Percentiles rank a stretch among this genome's conserved stretches.
Conservation (phyloP, 345 rosid species). For the Combretum micranthum region DNA sequence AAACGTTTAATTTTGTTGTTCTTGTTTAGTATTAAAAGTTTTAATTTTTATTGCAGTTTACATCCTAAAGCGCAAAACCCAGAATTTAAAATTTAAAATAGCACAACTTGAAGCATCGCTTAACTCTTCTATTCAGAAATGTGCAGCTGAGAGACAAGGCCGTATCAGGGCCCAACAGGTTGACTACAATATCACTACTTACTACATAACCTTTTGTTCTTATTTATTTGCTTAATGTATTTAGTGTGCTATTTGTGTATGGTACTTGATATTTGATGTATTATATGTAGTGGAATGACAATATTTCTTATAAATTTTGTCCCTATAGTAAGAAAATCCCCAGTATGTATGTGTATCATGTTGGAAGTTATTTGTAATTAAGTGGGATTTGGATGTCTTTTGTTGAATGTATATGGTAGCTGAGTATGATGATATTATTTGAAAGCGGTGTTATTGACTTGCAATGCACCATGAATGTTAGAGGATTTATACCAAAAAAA, state of each 20-base stretch:
- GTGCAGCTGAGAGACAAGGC: constrained; percentile 83
- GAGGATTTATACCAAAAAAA: no score
- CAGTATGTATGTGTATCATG: no score
- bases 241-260: not conserved
- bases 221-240: not conserved
- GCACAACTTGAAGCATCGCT: constrained; percentile 54
- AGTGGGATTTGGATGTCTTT: no score
- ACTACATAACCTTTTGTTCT: not conserved
- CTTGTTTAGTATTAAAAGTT: not conserved
- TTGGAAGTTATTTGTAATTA: no score
- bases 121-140: constrained; percentile 46
- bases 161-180: constrained; percentile 91
- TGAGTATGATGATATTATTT: no score
- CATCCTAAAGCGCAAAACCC: constrained; percentile 35
- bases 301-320: no score
- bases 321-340: no score
- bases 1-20: not conserved
- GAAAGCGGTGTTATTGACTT: no score
- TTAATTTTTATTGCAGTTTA: constrained; percentile 28
- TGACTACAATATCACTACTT: constrained; percentile 1
- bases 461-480: no score
- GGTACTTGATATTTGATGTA: no score
- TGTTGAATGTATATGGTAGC: no score
- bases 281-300: no score
- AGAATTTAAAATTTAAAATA: constrained; percentile 26